Evolutionary conservation across 352 stramenopile genomes (phyloP).

Genomic region (Hyaloperonospora arabidopsidis): DNA sequence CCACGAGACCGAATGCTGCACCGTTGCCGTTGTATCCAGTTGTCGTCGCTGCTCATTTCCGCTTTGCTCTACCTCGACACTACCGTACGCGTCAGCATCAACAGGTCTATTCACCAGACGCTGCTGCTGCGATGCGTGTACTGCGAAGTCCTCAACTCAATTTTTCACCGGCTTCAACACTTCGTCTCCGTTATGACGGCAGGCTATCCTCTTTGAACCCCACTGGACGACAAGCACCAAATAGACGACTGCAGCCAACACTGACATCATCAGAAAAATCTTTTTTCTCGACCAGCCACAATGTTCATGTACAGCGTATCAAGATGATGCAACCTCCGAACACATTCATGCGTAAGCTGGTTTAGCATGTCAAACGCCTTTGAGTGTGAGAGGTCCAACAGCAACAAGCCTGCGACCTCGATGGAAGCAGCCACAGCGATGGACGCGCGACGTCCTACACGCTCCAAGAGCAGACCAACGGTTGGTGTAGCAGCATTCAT

Average conservation of each 20-base stretch:
- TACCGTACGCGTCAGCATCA: slow-evolving; percentile 25
- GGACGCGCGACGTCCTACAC: slow-evolving; percentile 47
- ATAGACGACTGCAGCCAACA: slow-evolving; percentile 45
- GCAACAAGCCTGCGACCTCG: slow-evolving; percentile 56
- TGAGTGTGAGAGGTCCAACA: slow-evolving; percentile 71
- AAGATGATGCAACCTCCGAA: slow-evolving; percentile 74
- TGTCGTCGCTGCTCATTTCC: slow-evolving; percentile 7
- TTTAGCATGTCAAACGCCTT: slow-evolving; percentile 63
- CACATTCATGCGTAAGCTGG: slow-evolving; percentile 58
- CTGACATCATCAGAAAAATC: slow-evolving; percentile 49
- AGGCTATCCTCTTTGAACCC: slow-evolving; percentile 65
- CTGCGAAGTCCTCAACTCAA: slow-evolving; percentile 4
- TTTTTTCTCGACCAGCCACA: slow-evolving; percentile 38
- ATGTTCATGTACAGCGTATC: slow-evolving; percentile 50
- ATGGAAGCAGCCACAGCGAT: slow-evolving; percentile 46
- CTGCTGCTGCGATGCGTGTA: slow-evolving; percentile 20
- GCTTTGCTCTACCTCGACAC: slow-evolving; percentile 18
- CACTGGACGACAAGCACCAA: slow-evolving; percentile 57
- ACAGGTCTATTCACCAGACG: slow-evolving; percentile 21
- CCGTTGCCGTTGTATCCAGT: slow-evolving; percentile 14
- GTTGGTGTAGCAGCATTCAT: slow-evolving; percentile 70
- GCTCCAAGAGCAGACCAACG: slow-evolving; percentile 76
- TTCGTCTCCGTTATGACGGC: slow-evolving; percentile 14
- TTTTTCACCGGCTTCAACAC: slow-evolving; percentile 12
- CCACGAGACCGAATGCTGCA: slow-evolving; percentile 36